Evolutionary conservation across 257 asterid genomes (phyloP).

Genomic region (Rehmannia glutinosa): DNA sequence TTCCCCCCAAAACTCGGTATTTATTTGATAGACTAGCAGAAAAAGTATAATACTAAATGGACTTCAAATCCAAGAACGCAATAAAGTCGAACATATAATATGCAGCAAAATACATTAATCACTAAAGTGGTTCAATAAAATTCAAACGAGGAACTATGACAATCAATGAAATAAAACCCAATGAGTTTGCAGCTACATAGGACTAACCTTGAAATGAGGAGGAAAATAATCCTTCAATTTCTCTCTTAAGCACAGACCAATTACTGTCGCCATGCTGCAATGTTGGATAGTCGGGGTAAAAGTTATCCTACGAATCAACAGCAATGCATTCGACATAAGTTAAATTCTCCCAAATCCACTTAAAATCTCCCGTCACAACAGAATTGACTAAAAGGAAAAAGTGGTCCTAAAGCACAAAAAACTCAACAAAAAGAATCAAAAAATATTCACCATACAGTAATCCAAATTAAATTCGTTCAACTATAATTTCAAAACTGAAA

Average conservation of each 20-base stretch:
- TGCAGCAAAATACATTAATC: background rate
- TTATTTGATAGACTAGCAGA: background rate
- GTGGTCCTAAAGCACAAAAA: background rate
- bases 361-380: background rate
- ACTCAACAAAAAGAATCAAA: background rate
- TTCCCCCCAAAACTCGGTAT: background rate
- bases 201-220: constrained; percentile 77
- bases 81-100: background rate
- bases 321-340: background rate
- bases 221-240: constrained; percentile 72
- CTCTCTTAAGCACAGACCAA: constrained; percentile 85
- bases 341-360: background rate
- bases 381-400: background rate
- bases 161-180: background rate
- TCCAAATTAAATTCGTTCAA: background rate
- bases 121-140: background rate
- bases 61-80: background rate
- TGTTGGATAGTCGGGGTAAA: constrained; percentile 97
- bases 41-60: background rate
- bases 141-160: background rate
- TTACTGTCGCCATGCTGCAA: constrained; percentile 90
- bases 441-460: background rate
- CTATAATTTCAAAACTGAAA: background rate
- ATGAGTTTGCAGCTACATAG: background rate
- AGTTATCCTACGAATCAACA: constrained; percentile 51